phyloP scores from a whole-genome alignment of 169 alveolate species.

The Besnoitia besnoiti region DNA sequence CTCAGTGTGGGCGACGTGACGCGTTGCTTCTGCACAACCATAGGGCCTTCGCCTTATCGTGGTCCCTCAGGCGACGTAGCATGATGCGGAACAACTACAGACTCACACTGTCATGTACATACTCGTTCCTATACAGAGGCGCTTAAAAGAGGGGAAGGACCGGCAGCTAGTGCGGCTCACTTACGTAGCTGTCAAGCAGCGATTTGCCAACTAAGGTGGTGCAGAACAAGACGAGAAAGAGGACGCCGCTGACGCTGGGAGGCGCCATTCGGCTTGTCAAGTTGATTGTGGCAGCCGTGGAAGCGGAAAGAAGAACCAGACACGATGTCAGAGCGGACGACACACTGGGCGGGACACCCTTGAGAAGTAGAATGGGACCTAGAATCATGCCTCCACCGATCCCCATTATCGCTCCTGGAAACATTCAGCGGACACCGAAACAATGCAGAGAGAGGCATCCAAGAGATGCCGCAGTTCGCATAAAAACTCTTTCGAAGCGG shows the following conservation, averaged over 20 bases:
- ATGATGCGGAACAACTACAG: too few relatives aligned
- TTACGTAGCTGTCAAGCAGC: background rate
- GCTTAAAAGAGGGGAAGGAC: too few relatives aligned
- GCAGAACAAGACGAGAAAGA: slow-evolving; percentile 7
- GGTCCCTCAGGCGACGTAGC: too few relatives aligned
- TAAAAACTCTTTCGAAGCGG: too few relatives aligned
- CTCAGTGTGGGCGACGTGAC: too few relatives aligned
- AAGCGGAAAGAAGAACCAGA: background rate
- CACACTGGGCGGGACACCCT: background rate
- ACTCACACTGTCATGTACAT: too few relatives aligned
- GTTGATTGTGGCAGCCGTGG: slow-evolving; percentile 1
- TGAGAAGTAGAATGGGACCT: background rate
- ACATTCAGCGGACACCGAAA: background rate
- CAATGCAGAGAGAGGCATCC: too few relatives aligned
- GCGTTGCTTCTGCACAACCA: too few relatives aligned
- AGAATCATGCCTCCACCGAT: slow-evolving; percentile 14
- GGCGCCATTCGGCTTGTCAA: background rate
- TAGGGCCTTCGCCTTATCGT: too few relatives aligned
- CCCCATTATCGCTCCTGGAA: background rate
- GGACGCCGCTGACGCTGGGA: slow-evolving; percentile 6
- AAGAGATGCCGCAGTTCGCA: too few relatives aligned
- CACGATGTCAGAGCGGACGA: background rate
- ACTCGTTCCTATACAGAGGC: too few relatives aligned
- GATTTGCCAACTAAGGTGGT: slow-evolving; percentile 9
- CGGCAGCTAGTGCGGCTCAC: too few relatives aligned